Base-by-base conservation (phyloP, 164 flowering plant species). In the Warburgia ugandensis region DNA sequence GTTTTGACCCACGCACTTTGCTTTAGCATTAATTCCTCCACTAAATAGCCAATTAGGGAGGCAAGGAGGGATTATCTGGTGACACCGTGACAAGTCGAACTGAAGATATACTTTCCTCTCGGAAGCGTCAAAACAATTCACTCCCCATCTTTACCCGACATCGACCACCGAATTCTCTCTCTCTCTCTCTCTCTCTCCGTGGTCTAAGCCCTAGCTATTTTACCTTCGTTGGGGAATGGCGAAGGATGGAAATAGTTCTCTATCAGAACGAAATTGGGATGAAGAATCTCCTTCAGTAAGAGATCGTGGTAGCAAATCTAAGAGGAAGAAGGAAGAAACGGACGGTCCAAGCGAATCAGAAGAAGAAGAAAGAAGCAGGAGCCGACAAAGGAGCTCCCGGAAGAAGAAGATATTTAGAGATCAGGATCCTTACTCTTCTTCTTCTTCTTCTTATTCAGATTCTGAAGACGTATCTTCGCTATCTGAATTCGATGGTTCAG, bases 221-320 rank as follows among this genome's bases (percentile, higher is more conserved):
- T n/a, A n/a, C n/a, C n/a, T n/a, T n/a, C n/a, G n/a, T n/a, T n/a
- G 16, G 12, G 35, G 44, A 55, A 71, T 73, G 78, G 76, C 42
- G 43, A 66, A 55, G 35, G 69, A 71, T 45, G 64, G 69, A 61
- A 66, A 73, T 19, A 68, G 68, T 17, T 35, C 58, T 6, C 29
- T 30, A 12, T 10, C 55, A 4, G 63, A 55, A n/a, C 21, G 46
- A 47, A 33, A 64, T 14, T 48, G 53, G 29, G 46, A 48, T 5
- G 44, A 38, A 26, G 64, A 50, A 29, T 32, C 49, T 17, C 56
- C 59, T 22, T 22, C 55, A 27, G 56, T 57, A 55, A 46, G 36
- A 44, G 60, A 60, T 39, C 61, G 55, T 3, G 48, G 31, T 13
- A 44, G 56, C 11, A 65, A 54, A 52, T 48, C 70, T 7, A 62